Conservation (phyloP, 2,329 filamentous ascomycete species). For the Verticillium alfalfae region DNA sequence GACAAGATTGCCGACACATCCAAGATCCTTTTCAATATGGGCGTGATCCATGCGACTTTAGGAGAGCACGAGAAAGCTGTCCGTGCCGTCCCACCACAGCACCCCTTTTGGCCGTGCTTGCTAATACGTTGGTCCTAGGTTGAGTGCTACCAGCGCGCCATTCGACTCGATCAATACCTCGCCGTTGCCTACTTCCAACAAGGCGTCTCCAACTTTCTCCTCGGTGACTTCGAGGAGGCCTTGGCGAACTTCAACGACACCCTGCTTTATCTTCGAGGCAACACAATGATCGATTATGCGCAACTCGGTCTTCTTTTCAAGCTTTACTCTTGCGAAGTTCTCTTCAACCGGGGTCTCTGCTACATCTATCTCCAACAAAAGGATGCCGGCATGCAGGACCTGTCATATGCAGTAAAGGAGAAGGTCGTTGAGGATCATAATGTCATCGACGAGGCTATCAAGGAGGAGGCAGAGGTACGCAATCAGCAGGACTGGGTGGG, state of each 20-base stretch:
- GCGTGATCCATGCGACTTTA: slow-evolving; percentile 93
- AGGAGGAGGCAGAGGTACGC: slow-evolving; percentile 81
- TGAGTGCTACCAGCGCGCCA: slow-evolving; percentile 88
- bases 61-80: slow-evolving; percentile 95
- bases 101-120: background rate
- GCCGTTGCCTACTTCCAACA: slow-evolving; percentile 98
- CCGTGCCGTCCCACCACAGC: slow-evolving; percentile 31
- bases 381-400: slow-evolving; percentile 84
- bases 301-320: slow-evolving; percentile 94
- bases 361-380: slow-evolving; percentile 95
- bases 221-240: slow-evolving; percentile 96
- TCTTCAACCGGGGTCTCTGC: slow-evolving; percentile 95
- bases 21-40: slow-evolving; percentile 97
- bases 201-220: slow-evolving; percentile 94
- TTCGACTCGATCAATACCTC: slow-evolving; percentile 87
- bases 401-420: slow-evolving; percentile 86
- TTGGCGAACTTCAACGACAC: slow-evolving; percentile 99
- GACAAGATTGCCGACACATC: slow-evolving; percentile 88
- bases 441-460: slow-evolving; percentile 95
- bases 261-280: slow-evolving; percentile 85
- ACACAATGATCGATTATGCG: slow-evolving; percentile 96
- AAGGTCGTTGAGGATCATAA: slow-evolving; percentile 96
- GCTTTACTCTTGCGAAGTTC: slow-evolving; percentile 91
- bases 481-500: background rate
- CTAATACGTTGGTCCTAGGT: slow-evolving; percentile 51